phyloP scores from a whole-genome alignment of 2,329 filamentous ascomycete species.

The Plectosphaerella plurivora region DNA sequence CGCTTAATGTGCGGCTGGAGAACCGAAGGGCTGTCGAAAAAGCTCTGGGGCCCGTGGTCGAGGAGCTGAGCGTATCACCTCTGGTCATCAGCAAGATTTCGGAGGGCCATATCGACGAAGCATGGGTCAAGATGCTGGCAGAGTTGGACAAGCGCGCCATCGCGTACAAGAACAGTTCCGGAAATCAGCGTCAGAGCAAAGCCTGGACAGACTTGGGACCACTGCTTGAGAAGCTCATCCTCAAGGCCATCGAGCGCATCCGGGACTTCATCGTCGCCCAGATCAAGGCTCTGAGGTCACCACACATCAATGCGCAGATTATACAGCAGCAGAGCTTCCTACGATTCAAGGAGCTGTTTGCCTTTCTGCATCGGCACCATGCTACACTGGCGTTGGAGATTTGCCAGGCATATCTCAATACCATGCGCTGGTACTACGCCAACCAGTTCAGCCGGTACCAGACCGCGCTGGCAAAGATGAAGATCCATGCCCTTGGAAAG shows the following conservation, averaged over 20 bases:
- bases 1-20: constrained; percentile 78
- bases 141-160: constrained; percentile 78
- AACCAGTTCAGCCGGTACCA: constrained; percentile 89
- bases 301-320: constrained; percentile 94
- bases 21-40: constrained; percentile 89
- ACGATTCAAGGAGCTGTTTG: constrained; percentile 81
- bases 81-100: constrained; percentile 78
- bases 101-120: constrained; percentile 84
- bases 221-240: constrained; percentile 75
- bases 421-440: constrained; percentile 97
- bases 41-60: constrained; percentile 79
- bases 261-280: constrained; percentile 91
- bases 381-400: constrained; percentile 84
- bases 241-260: constrained; percentile 83
- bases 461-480: constrained; percentile 77
- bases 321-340: constrained; percentile 92
- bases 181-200: constrained; percentile 61
- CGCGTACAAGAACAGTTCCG: constrained; percentile 63
- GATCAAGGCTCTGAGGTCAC: constrained; percentile 88
- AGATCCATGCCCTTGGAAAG: constrained; percentile 76
- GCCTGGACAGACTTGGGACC: constrained; percentile 81
- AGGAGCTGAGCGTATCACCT: constrained; percentile 87
- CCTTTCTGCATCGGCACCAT: constrained; percentile 80
- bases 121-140: constrained; percentile 76
- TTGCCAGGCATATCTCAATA: constrained; percentile 90